phyloP scores from a whole-genome alignment of 1,284 basidiomycete genomes.

The Sphaerobolus stellatus region DNA sequence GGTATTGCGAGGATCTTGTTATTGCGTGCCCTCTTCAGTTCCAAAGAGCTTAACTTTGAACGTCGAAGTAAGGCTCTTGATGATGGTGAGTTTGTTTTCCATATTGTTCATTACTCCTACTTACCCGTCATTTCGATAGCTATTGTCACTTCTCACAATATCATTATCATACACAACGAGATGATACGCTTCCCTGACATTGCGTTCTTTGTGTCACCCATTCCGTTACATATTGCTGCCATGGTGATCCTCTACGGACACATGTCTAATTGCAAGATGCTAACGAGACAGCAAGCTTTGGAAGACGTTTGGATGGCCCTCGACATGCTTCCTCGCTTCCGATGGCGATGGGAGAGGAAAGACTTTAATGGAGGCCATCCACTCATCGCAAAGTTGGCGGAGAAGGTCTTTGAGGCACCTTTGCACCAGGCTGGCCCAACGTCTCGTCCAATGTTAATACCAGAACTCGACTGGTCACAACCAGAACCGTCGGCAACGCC shows the following conservation, averaged over 20 bases:
- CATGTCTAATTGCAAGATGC: conserved; percentile 69
- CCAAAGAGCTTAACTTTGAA: conserved; percentile 61
- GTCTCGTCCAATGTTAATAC: conserved; percentile 55
- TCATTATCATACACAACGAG: conserved; percentile 76
- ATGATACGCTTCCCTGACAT: conserved; percentile 79
- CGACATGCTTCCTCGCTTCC: conserved; percentile 79
- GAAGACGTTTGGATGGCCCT: conserved; percentile 82
- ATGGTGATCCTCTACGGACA: conserved; percentile 85
- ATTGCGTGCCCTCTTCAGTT: conserved; percentile 71
- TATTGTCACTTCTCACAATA: conserved; percentile 79
- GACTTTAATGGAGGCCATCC: conserved; percentile 74
- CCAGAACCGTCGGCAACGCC: conserved; percentile 11
- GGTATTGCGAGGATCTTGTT: conserved; percentile 76
- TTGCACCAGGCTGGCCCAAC: conserved; percentile 60
- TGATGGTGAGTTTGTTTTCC: conserved; percentile 54
- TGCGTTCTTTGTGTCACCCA: conserved; percentile 81
- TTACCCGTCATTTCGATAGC: conserved; percentile 41
- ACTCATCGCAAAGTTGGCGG: conserved; percentile 74
- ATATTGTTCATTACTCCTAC: conserved; percentile 5
- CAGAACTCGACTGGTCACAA: conserved; percentile 64
- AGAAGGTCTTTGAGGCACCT: conserved; percentile 70
- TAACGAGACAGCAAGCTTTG: conserved; percentile 60
- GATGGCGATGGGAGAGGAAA: conserved; percentile 84
- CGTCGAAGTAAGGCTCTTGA: conserved; percentile 66
- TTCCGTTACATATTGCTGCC: conserved; percentile 79